Evolutionary conservation across 2,329 filamentous ascomycete species (phyloP).

Genomic region (Didymella segeticola): DNA sequence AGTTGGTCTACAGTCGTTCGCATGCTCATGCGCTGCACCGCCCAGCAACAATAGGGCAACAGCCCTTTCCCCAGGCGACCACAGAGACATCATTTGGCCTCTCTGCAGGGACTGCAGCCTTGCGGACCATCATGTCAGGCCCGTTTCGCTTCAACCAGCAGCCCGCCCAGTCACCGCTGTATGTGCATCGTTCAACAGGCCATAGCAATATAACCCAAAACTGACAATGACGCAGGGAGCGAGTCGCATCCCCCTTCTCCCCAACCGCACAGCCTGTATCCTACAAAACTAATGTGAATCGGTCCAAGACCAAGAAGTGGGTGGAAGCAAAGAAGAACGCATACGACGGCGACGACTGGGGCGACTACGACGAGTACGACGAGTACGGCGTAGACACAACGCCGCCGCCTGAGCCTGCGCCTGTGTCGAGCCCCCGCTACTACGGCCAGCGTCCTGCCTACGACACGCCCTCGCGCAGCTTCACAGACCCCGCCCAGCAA

Average conservation of each 20-base stretch:
- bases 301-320: slow-evolving; percentile 93
- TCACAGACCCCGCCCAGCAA: slow-evolving; percentile 50
- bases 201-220: no score
- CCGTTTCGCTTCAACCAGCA: slow-evolving; percentile 50
- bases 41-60: slow-evolving; percentile 62
- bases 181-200: slow-evolving; percentile 24
- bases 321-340: slow-evolving; percentile 83
- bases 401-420: slow-evolving; percentile 49
- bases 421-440: slow-evolving; percentile 54
- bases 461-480: slow-evolving; percentile 43
- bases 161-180: slow-evolving; percentile 49
- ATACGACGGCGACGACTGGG: slow-evolving; percentile 96
- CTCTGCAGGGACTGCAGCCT: slow-evolving; percentile 10
- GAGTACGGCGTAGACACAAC: slow-evolving; percentile 60
- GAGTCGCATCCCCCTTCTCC: slow-evolving; percentile 34
- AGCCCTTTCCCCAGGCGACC: slow-evolving; percentile 3
- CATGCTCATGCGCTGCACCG: slow-evolving; percentile 19
- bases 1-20: slow-evolving; percentile 4
- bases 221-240: slow-evolving; percentile 37
- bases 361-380: slow-evolving; percentile 66
- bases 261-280: slow-evolving; percentile 55
- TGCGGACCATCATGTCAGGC: slow-evolving; percentile 45
- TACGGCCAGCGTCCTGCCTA: slow-evolving; percentile 37
- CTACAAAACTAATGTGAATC: slow-evolving; percentile 86
- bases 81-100: background rate